Evolutionary conservation across 176 grass and related monocot genomes (phyloP).

Genomic region (Oropetium thomaeum): DNA sequence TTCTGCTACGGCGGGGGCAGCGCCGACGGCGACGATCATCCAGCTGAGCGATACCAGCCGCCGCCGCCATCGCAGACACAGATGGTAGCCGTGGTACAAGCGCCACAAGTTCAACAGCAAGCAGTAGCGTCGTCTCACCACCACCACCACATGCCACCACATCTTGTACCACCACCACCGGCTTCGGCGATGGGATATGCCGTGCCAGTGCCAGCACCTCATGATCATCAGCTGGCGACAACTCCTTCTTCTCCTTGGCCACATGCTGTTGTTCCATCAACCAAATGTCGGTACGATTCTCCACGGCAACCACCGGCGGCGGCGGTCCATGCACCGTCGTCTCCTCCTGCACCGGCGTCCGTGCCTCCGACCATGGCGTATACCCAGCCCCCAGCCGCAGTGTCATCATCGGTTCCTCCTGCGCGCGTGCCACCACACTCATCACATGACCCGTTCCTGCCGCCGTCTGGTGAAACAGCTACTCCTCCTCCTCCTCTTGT

Average conservation of each 20-base stretch:
- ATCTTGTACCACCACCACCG: not conserved
- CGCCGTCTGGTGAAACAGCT: not conserved
- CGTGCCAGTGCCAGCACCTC: not conserved
- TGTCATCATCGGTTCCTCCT: not conserved
- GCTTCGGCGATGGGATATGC: not conserved
- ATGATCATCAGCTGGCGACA: too few species aligned
- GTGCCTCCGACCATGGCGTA: not conserved
- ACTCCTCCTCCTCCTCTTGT: not conserved
- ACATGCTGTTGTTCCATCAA: not conserved
- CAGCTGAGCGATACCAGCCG: not conserved
- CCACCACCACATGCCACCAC: not conserved
- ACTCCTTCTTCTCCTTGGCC: not conserved
- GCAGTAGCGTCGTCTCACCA: not conserved
- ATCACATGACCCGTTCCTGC: not conserved
- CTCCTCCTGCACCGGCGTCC: not conserved
- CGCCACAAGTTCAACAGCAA: not conserved
- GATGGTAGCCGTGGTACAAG: not conserved
- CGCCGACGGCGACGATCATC: not conserved
- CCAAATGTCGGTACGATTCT: too few species aligned
- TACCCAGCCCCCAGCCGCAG: not conserved
- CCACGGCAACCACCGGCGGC: not conserved
- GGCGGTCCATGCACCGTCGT: not conserved
- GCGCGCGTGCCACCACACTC: not conserved
- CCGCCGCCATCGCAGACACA: not conserved
- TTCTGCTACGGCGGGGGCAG: conserved; percentile 14